Conservation (phyloP, 129 eudicot species). For the Helianthus annuus region DNA sequence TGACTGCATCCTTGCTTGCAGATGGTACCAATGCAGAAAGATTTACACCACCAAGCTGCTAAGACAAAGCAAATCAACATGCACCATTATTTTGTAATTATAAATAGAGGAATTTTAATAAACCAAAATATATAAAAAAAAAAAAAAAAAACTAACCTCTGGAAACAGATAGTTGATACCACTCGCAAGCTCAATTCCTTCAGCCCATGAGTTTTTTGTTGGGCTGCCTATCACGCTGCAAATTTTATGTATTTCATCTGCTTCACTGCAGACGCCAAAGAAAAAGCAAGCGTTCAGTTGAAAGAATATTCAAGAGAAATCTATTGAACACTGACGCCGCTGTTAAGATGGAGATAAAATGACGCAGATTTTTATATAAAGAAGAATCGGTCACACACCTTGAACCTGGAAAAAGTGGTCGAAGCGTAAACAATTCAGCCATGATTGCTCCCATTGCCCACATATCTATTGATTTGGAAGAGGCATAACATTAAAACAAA, state of each 20-base stretch:
- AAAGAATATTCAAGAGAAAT: background rate
- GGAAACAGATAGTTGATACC: constrained; percentile 82
- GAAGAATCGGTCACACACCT: constrained; percentile 47
- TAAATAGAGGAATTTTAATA: background rate
- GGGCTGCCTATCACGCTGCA: constrained; percentile 95
- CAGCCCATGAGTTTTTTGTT: constrained; percentile 57
- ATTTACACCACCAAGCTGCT: constrained; percentile 73
- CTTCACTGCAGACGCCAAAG: constrained; percentile 66
- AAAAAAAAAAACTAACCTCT: constrained; percentile 41
- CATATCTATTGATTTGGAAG: constrained; percentile 63
- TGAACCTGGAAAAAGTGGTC: constrained; percentile 96
- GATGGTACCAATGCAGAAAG: constrained; percentile 79
- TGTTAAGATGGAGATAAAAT: background rate
- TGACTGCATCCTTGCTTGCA: constrained; percentile 84
- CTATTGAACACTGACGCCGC: background rate
- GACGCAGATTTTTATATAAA: background rate
- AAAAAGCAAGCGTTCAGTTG: background rate
- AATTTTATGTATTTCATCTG: constrained; percentile 87
- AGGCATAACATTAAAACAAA: background rate
- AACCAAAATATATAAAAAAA: background rate
- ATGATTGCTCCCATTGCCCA: constrained; percentile 99
- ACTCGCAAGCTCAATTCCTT: constrained; percentile 78
- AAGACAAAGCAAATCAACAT: background rate
- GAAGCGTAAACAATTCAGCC: constrained; percentile 84
- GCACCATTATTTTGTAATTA: background rate